Base-by-base conservation (phyloP, 192 early-diverging fungal species). In the Irineochytrium annulatum region DNA sequence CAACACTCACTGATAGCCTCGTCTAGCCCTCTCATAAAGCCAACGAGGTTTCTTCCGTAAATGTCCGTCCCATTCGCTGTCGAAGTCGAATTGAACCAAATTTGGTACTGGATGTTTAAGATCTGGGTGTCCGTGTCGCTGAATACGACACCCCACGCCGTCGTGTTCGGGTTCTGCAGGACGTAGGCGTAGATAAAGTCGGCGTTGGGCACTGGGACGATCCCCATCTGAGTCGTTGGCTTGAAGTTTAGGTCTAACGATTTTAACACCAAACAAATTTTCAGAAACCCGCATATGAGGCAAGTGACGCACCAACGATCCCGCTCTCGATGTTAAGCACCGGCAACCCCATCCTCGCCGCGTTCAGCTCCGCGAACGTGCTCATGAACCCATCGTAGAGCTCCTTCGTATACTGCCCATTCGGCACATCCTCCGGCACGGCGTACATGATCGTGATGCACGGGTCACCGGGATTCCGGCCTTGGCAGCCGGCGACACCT, bases 31-130 rank as follows among this genome's bases (percentile, higher is more conserved):
- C 81, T 71, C 45, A 75, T 72, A 31, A 87, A 69, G 19, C 74
- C 57, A 13, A 86, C 34, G 28, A 83, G 16, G 26, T 74, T 68
- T 26, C 73, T 70, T 6, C 77, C 77, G 46, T 86, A 78, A 1
- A 78, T 58, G 55, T 84, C 86, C 20, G 78, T 77, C 22, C 60
- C 45, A 49, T 81, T 80, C 16, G 64, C 60, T 29, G 39, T 67
- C 3, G 61, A 55, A n/a, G 81, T 74, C 51, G 72, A 65, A 61
- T 88, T 88, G 67, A 76, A 80, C 86, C 86, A 88, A 28, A 87
- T 68, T 59, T 88, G 84, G 58, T 88, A 88, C 41, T 77, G 72
- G 52, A 75, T 74, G 63, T 86, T 85, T 29, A 63, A 20, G 6
- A 43, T 19, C 8, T 49, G 43, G 22, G 27, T 67, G 27, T 75